phyloP scores from a whole-genome alignment of 345 rosid species.

The Eucalyptus erythrocorys region DNA sequence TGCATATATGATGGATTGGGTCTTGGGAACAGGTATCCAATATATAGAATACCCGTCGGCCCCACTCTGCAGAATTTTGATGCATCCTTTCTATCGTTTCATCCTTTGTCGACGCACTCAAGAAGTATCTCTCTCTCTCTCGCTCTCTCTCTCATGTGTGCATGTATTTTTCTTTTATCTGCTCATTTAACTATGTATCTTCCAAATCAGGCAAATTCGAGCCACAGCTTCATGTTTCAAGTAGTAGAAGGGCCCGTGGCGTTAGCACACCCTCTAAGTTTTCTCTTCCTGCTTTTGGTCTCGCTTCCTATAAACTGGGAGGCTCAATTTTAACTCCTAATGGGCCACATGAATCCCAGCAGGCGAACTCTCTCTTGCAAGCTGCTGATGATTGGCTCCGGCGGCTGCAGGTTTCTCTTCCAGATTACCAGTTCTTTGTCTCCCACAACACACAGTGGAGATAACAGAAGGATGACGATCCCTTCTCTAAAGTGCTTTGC shows the following conservation, averaged over 20 bases:
- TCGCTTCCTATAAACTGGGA: conserved; percentile 62
- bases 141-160: neutral
- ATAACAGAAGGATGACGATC: neutral
- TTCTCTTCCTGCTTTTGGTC: conserved; percentile 52
- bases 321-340: conserved; percentile 41
- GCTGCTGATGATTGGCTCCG: conserved; percentile 43
- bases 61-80: conserved; percentile 63
- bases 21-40: conserved; percentile 60
- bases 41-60: conserved; percentile 78
- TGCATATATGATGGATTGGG: neutral
- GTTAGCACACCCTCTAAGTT: conserved; percentile 23
- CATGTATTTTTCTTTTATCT: neutral
- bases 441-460: conserved; percentile 32
- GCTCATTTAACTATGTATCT: neutral
- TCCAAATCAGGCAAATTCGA: conserved; percentile 22
- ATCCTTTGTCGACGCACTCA: conserved; percentile 42
- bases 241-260: conserved; percentile 17
- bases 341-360: conserved; percentile 29
- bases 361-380: conserved; percentile 17
- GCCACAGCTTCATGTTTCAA: conserved; percentile 1
- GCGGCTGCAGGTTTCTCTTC: conserved; percentile 26
- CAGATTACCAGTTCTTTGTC: conserved; percentile 43
- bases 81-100: conserved; percentile 78
- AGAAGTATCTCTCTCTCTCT: conserved; percentile 24
- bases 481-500: neutral